A percentile compares a stretch with the other conserved stretches of the same genome.
These are phyloP conservation scores for Aspergillus aculeatinus DNA, from an alignment of 2,329 filamentous ascomycete species.

Conservation along the genomic window DNA sequence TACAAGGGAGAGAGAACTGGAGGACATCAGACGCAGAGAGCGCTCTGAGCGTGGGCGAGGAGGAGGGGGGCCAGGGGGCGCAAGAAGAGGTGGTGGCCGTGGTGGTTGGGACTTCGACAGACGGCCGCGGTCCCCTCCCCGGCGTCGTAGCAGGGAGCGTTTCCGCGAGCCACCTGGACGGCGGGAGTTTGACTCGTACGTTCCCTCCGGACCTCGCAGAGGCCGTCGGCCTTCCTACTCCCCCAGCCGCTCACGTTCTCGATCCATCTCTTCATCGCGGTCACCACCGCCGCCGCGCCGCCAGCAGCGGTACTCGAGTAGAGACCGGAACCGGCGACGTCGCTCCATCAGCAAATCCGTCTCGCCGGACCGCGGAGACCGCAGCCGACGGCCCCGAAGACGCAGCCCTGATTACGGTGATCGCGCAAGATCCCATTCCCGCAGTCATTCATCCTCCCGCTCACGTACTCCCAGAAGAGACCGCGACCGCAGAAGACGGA, in stretches of 20 bases:
- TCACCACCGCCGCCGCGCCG: conserved; percentile 32
- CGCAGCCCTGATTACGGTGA: conserved; percentile 45
- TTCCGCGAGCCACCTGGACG: conserved; percentile 48
- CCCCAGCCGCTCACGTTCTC: conserved; percentile 33
- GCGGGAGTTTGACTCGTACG: conserved; percentile 58
- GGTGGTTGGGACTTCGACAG: conserved; percentile 49
- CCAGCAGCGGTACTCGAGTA: conserved; percentile 25
- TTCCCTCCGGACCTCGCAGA: conserved; percentile 48
- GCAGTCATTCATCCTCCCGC: conserved; percentile 52
- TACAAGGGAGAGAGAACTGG: conserved; percentile 68
- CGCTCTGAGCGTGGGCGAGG: conserved; percentile 41
- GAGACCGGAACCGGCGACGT: conserved; percentile 31
- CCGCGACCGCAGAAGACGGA: conserved; percentile 41
- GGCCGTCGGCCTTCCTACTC: conserved; percentile 40
- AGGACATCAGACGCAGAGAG: conserved; percentile 62
- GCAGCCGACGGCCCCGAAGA: conserved; percentile 33
- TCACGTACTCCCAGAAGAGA: conserved; percentile 56
- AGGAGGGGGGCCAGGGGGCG: conserved; percentile 34
- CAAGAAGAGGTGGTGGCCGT: conserved; percentile 37
- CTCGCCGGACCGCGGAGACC: conserved; percentile 40
- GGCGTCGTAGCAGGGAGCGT: conserved; percentile 49
- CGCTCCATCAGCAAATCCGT: conserved; percentile 39
- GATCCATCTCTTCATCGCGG: conserved; percentile 32
- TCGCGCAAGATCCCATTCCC: conserved; percentile 51
- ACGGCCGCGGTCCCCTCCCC: conserved; percentile 51